A percentile compares a stretch with the other conserved stretches of the same genome.
These are phyloP conservation scores for Bonia amplexicaulis DNA, from an alignment of 176 grass and related monocot genomes.

Conservation along the genomic window DNA sequence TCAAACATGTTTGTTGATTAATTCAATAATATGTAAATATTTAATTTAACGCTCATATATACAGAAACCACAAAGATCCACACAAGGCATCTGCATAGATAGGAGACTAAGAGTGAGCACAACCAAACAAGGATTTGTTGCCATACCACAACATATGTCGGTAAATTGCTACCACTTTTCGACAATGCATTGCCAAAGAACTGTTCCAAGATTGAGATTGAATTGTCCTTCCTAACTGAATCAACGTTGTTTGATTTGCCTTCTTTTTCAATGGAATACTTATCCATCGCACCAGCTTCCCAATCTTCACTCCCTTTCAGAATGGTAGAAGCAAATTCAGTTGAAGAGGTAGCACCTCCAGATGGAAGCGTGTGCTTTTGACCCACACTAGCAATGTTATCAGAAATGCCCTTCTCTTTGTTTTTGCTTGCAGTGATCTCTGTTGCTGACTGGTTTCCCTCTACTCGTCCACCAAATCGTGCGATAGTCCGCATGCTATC, in stretches of 20 bases:
- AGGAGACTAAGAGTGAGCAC: constrained; percentile 12
- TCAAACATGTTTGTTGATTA: background rate
- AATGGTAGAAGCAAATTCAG: constrained; percentile 36
- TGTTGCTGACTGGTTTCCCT: constrained; percentile 29
- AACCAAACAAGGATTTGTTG: background rate
- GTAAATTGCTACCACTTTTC: constrained; percentile 42
- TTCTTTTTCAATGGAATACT: constrained; percentile 56
- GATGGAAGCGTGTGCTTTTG: constrained; percentile 1
- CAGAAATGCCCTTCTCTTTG: constrained; percentile 34
- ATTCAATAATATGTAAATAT: constrained; percentile 5
- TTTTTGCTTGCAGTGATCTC: constrained; percentile 26
- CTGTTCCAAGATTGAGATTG: constrained; percentile 76
- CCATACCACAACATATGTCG: constrained; percentile 44
- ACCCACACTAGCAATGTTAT: constrained; percentile 26
- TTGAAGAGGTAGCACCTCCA: constrained; percentile 21
- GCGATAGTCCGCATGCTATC: constrained; percentile 9
- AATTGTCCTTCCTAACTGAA: constrained; percentile 45
- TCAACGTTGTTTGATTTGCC: constrained; percentile 27
- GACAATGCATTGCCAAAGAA: constrained; percentile 71
- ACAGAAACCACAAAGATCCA: background rate
- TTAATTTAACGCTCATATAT: constrained; percentile 1
- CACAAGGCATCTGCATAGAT: background rate
- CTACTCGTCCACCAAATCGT: constrained; percentile 30
- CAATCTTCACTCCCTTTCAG: constrained; percentile 41
- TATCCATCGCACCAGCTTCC: constrained; percentile 50